Evolutionary conservation across 1,284 basidiomycete genomes (phyloP).

Genomic region (Rugosomyces carneus): DNA sequence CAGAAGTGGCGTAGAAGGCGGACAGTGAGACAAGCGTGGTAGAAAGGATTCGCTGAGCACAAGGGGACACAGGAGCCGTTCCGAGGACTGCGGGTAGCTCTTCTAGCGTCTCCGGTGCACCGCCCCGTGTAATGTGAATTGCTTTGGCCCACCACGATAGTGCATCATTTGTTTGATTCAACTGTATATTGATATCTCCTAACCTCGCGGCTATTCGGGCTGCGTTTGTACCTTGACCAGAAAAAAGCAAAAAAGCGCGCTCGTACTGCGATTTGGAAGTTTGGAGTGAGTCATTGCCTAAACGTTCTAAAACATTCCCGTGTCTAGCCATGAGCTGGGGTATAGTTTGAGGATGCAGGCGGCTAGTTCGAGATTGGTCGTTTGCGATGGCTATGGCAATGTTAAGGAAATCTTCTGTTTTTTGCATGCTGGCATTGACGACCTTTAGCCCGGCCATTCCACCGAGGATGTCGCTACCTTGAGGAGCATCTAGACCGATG

Average conservation of each 20-base stretch:
- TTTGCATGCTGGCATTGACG: conserved; percentile 47
- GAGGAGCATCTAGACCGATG: conserved; percentile 33
- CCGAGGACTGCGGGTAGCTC: conserved; percentile 31
- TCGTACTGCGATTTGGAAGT: conserved; percentile 61
- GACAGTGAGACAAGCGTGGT: conserved; percentile 67
- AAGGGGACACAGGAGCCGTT: conserved; percentile 47
- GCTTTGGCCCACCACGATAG: conserved; percentile 62
- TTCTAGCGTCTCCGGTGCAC: conserved; percentile 18
- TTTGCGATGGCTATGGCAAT: conserved; percentile 45
- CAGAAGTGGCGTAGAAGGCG: conserved; percentile 61
- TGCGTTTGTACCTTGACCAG: conserved; percentile 35
- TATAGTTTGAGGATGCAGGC: conserved; percentile 46
- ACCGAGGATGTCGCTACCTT: conserved; percentile 28
- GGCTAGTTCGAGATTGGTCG: conserved; percentile 26
- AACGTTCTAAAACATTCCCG: conserved; percentile 61
- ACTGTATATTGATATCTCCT: conserved; percentile 53
- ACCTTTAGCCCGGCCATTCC: conserved; percentile 35
- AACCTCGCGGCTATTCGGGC: conserved; percentile 60
- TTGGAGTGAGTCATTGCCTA: conserved; percentile 54
- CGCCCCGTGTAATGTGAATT: conserved; percentile 36
- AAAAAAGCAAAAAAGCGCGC: conserved; percentile 48
- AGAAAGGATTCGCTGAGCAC: conserved; percentile 62
- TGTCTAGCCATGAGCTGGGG: conserved; percentile 57
- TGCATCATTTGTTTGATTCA: conserved; percentile 49
- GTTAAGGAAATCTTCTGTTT: conserved; percentile 49